These are phyloP conservation scores for Hyaloscypha hepaticicola DNA, from an alignment of 495 filamentous ascomycete species.

Conservation along the genomic window DNA sequence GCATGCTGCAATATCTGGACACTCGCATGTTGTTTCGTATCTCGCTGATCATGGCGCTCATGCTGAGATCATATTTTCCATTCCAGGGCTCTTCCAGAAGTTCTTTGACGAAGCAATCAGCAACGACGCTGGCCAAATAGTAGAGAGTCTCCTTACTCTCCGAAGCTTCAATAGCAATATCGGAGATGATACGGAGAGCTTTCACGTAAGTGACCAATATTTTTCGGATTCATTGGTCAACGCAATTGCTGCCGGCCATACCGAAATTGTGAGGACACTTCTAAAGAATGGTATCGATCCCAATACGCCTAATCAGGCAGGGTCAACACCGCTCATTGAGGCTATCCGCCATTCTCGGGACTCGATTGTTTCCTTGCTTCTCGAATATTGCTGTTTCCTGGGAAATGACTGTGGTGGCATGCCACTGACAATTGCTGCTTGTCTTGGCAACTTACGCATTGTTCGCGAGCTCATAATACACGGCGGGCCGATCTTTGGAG, in stretches of 20 bases:
- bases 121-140: not conserved
- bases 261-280: not conserved
- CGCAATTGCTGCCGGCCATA: not conserved
- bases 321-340: not conserved
- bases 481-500: not conserved
- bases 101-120: constrained; percentile 2
- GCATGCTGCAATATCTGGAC: not conserved
- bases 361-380: not conserved
- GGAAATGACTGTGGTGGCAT: not conserved
- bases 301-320: not conserved
- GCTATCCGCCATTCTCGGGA: not conserved
- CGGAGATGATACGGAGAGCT: not conserved
- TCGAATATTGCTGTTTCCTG: not conserved
- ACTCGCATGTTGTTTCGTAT: not conserved
- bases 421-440: constrained; percentile 9
- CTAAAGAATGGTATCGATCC: not conserved
- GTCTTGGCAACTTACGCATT: not conserved
- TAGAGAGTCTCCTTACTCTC: not conserved
- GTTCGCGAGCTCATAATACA: not conserved
- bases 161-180: not conserved
- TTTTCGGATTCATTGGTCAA: not conserved
- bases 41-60: not conserved
- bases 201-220: not conserved
- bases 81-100: not conserved
- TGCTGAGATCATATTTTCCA: not conserved